Evolutionary conservation across 192 early-diverging fungal genomes (phyloP).

Genomic region (Phycomyces nitens): DNA sequence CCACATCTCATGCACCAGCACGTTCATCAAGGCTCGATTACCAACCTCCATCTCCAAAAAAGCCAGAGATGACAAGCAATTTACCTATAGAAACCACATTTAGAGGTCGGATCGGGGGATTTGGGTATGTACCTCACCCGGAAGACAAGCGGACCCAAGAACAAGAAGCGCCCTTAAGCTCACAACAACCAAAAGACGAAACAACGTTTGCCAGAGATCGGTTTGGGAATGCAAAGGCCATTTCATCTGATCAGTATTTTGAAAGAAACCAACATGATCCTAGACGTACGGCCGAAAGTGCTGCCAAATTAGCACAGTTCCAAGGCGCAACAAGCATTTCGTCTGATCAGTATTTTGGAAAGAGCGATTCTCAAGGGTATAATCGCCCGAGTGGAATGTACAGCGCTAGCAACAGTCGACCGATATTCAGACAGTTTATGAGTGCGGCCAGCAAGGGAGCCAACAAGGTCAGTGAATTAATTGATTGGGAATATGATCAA

Average conservation of each 20-base stretch:
- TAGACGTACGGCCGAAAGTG: conserved; percentile 39
- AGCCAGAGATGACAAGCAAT: neutral
- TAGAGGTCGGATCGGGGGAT: neutral
- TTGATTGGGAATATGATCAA: no score
- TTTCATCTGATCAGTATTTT: conserved; percentile 93
- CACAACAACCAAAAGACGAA: neutral
- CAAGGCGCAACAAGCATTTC: conserved; percentile 74
- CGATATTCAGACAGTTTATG: conserved; percentile 47
- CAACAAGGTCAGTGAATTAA: conserved; percentile 33
- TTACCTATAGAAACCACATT: no score
- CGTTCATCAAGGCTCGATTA: neutral
- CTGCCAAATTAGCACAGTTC: conserved; percentile 61
- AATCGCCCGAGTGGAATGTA: neutral
- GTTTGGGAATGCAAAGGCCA: conserved; percentile 80
- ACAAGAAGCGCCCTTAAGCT: neutral
- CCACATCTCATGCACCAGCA: neutral
- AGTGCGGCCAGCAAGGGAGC: conserved; percentile 47
- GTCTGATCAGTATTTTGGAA: conserved; percentile 80
- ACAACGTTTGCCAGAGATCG: conserved; percentile 56
- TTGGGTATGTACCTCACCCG: conserved; percentile 6
- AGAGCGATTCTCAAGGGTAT: conserved; percentile 14
- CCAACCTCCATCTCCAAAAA: neutral
- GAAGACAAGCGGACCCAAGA: neutral
- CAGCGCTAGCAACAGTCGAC: neutral
- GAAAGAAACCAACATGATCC: conserved; percentile 67